A percentile compares a stretch with the other conserved stretches of the same genome.
These are phyloP conservation scores for Naganishia liquefaciens DNA, from an alignment of 1,284 basidiomycete genomes.

Conservation along the genomic window DNA sequence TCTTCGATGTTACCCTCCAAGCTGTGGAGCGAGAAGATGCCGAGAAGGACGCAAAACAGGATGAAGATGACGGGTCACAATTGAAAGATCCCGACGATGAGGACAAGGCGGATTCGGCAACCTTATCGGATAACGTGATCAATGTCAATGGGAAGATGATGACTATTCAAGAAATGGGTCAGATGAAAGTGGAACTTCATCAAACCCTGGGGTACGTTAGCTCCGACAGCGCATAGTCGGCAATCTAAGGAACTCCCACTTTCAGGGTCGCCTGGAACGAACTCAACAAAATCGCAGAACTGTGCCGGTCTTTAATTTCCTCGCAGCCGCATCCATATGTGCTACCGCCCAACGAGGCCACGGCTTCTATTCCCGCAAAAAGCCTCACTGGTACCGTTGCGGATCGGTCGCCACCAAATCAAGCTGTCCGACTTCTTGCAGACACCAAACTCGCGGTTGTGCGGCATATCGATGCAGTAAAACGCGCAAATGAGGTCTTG, in stretches of 20 bases:
- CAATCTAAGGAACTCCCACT: neutral
- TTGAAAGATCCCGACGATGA: neutral
- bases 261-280: slow-evolving; percentile 30
- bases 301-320: slow-evolving; percentile 30
- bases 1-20: slow-evolving; percentile 26
- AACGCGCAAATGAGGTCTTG: slow-evolving; percentile 17
- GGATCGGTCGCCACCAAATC: slow-evolving; percentile 8
- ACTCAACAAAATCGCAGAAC: slow-evolving; percentile 30
- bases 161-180: slow-evolving; percentile 32
- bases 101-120: neutral
- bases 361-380: slow-evolving; percentile 25
- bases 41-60: slow-evolving; percentile 1
- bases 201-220: slow-evolving; percentile 24
- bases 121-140: neutral
- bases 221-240: neutral
- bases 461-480: slow-evolving; percentile 22
- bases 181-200: slow-evolving; percentile 30
- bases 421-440: slow-evolving; percentile 7
- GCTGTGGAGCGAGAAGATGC: slow-evolving; percentile 13
- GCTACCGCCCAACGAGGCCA: slow-evolving; percentile 24
- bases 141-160: slow-evolving; percentile 17
- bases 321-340: slow-evolving; percentile 22
- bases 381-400: slow-evolving; percentile 2
- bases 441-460: slow-evolving; percentile 27
- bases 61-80: neutral